Base-by-base conservation (phyloP, 139 green algal species). In the Dunaliella sp. region DNA sequence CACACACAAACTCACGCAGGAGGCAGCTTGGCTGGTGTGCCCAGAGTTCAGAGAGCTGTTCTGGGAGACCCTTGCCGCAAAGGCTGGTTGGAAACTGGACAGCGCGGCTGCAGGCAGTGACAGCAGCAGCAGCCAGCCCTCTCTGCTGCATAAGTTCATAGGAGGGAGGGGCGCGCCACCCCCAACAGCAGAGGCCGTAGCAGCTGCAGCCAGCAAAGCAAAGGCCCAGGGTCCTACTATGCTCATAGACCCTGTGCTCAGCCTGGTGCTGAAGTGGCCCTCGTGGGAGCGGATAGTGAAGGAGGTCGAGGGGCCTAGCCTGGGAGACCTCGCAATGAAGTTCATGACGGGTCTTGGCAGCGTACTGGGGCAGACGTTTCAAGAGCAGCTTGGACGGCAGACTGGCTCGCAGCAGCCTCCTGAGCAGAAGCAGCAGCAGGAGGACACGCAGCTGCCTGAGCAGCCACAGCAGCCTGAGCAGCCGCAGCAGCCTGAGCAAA, bases 351-450 rank as follows among this genome's bases (percentile, higher is more conserved):
- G n/a, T n/a, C n/a, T n/a, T n/a, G 57, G 77, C 77, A 82, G 77
- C 77, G 3, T 33, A 34, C 31, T 28, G 77, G 3, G 57, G 77
- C 58, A 74, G 58, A 21, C 21, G 58, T 24, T n/a, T 21, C 58
- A 74, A 24, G 58, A 74, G 75, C 22, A 31, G 21, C 75, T 24
- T 35, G 24, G 32, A 28, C 22, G 86, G 58, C 16, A 81, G 16
- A 87, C 86, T 78, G 83, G 83, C 26, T n/a, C 85, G 83, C 83
- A 85, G 83, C 58, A 88, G 87, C 79, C 59, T 65, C 78, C 57
- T 38, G 37, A 79, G 21, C 83, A 77, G 0, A 73, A 77, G 25
- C 80, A 87, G 37, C 81, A 36, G 72, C 37, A 80, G 48, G 75
- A 83, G 72, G 38, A 83, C 33, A 24, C 81, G 58, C 84, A 89